phyloP scores from a whole-genome alignment of 495 filamentous ascomycete species.

The Penicillium crystallinum region DNA sequence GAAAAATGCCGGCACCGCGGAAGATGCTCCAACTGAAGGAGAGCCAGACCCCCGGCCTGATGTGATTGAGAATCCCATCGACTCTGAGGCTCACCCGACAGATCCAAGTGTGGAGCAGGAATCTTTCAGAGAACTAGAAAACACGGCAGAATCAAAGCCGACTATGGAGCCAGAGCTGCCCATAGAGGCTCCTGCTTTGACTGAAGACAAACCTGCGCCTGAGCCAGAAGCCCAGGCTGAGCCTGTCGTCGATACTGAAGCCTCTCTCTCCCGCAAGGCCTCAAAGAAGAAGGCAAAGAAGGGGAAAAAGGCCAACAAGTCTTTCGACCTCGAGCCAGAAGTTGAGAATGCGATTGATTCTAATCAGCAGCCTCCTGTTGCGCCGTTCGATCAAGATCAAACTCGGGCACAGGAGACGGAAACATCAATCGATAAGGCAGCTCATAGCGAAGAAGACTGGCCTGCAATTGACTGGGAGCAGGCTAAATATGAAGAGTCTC shows the following conservation, averaged over 20 bases:
- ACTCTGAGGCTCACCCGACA: neutral
- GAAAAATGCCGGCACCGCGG: slow-evolving; percentile 12
- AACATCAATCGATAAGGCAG: slow-evolving; percentile 1
- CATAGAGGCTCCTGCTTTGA: neutral
- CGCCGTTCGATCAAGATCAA: slow-evolving; percentile 4
- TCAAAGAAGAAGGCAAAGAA: slow-evolving; percentile 25
- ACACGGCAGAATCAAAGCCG: neutral
- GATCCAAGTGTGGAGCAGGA: neutral
- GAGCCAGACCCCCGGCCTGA: neutral
- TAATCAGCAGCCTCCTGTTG: neutral
- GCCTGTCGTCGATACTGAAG: neutral
- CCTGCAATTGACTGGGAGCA: slow-evolving; percentile 39
- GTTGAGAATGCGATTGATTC: neutral
- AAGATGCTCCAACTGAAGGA: slow-evolving; percentile 8
- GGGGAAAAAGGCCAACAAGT: slow-evolving; percentile 18
- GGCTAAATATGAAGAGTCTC: slow-evolving; percentile 20
- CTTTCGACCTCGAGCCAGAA: neutral
- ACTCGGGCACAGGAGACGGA: slow-evolving; percentile 11
- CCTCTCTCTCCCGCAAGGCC: slow-evolving; percentile 21
- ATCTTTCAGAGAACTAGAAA: neutral
- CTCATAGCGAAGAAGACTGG: slow-evolving; percentile 28
- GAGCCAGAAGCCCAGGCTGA: slow-evolving; percentile 6
- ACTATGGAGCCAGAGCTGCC: neutral
- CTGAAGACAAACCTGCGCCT: slow-evolving; percentile 1
- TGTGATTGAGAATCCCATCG: neutral